A percentile compares a stretch with the other conserved stretches of the same genome.
These are phyloP conservation scores for Hygrocybe punicea DNA, from an alignment of 768 basidiomycete genomes.

Conservation along the genomic window DNA sequence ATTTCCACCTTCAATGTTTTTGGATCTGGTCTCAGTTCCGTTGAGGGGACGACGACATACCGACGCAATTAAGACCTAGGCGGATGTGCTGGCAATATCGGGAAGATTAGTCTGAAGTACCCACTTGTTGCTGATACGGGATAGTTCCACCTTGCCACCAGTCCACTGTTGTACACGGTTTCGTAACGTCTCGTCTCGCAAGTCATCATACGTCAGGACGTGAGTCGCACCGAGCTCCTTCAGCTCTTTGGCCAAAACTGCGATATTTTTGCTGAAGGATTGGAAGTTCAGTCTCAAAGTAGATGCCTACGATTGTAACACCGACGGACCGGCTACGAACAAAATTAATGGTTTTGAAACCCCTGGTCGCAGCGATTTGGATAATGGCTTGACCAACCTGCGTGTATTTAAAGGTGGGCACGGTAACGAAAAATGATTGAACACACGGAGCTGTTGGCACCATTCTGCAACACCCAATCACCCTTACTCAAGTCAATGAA, in stretches of 20 bases:
- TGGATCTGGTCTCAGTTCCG: neutral
- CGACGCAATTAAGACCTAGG: constrained; percentile 52
- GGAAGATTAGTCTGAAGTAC: neutral
- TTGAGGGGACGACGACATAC: constrained; percentile 23
- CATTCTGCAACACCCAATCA: constrained; percentile 85
- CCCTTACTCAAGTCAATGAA: constrained; percentile 62
- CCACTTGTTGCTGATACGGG: neutral
- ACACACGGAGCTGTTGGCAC: constrained; percentile 77
- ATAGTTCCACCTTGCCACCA: constrained; percentile 55
- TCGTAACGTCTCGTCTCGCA: constrained; percentile 54
- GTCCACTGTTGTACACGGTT: constrained; percentile 63
- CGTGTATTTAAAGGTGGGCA: constrained; percentile 4
- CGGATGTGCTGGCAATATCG: constrained; percentile 35
- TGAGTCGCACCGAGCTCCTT: constrained; percentile 66
- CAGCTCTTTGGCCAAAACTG: constrained; percentile 49
- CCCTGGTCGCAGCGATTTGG: constrained; percentile 71
- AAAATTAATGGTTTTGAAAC: constrained; percentile 77
- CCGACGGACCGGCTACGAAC: constrained; percentile 61
- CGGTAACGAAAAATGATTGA: neutral
- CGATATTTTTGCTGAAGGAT: constrained; percentile 48
- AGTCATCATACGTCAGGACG: constrained; percentile 74
- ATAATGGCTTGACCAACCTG: constrained; percentile 84
- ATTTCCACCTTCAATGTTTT: constrained; percentile 45
- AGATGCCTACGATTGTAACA: neutral
- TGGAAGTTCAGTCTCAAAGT: neutral